phyloP scores from a whole-genome alignment of 2,329 filamentous ascomycete genomes.

The Penicillium sp. region DNA sequence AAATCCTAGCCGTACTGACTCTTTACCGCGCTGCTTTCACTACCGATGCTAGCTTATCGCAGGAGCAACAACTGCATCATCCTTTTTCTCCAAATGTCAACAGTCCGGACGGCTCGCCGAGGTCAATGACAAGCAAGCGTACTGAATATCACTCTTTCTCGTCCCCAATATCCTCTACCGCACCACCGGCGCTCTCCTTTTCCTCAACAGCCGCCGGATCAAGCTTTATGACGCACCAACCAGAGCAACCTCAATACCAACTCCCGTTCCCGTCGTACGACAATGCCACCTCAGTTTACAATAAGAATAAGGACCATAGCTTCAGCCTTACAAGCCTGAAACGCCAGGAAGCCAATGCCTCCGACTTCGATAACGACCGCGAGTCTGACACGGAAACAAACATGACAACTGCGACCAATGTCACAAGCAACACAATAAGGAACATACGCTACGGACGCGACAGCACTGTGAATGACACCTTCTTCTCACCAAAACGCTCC shows the following conservation, averaged over 20 bases:
- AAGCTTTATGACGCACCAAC: conserved; percentile 34
- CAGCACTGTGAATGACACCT: conserved; percentile 22
- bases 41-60: conserved; percentile 10
- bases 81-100: conserved; percentile 7
- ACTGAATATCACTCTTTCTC: conserved; percentile 28
- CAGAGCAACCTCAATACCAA: conserved; percentile 29
- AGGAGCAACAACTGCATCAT: conserved; percentile 8
- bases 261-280: conserved; percentile 28
- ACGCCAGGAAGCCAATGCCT: conserved; percentile 36
- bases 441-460: conserved; percentile 43
- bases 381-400: conserved; percentile 46
- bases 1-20: conserved; percentile 38
- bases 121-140: conserved; percentile 20
- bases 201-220: conserved; percentile 32
- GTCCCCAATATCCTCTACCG: conserved; percentile 24
- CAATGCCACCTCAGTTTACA: conserved; percentile 15
- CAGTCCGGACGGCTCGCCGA: conserved; percentile 10
- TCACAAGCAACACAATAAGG: conserved; percentile 39
- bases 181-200: conserved; percentile 36
- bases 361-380: conserved; percentile 34
- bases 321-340: conserved; percentile 39
- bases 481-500: conserved; percentile 37
- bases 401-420: conserved; percentile 37
- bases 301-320: conserved; percentile 31
- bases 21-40: conserved; percentile 25